phyloP scores from a whole-genome alignment of 2,329 filamentous ascomycete genomes.

The Monosporascus ibericus region DNA sequence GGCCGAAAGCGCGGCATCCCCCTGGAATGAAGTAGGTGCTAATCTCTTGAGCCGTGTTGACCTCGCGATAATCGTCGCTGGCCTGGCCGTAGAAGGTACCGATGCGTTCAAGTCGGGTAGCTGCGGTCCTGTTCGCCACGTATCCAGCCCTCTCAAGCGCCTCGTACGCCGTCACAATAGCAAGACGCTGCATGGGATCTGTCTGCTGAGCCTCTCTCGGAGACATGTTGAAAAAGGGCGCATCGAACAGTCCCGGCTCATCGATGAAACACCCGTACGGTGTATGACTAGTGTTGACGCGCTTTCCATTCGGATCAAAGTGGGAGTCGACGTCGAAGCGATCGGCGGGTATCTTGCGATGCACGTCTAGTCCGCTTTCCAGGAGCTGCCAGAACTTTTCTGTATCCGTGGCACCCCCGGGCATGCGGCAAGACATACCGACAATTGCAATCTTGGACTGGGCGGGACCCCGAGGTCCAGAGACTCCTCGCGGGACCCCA shows the following conservation, averaged over 20 bases:
- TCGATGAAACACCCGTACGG: constrained; percentile 10
- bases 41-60: constrained; percentile 56
- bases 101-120: constrained; percentile 4
- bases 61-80: constrained; percentile 46
- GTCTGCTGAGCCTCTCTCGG: constrained; percentile 29
- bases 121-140: constrained; percentile 7
- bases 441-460: constrained; percentile 60
- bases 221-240: constrained; percentile 15
- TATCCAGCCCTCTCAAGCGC: constrained; percentile 56
- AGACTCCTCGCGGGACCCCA: not conserved
- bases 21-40: constrained; percentile 31
- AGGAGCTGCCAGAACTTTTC: constrained; percentile 59
- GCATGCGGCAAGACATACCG: constrained; percentile 59
- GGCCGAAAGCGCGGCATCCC: constrained; percentile 25
- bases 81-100: constrained; percentile 13
- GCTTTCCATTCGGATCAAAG: constrained; percentile 56
- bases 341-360: constrained; percentile 47
- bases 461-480: not conserved
- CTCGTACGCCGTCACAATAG: constrained; percentile 59
- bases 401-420: constrained; percentile 50
- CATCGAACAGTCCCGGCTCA: constrained; percentile 12
- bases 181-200: constrained; percentile 60
- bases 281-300: constrained; percentile 46
- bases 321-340: constrained; percentile 30
- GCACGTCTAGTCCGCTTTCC: constrained; percentile 55